Percentiles rank a stretch among this genome's conserved stretches.
phyloP scores from a whole-genome alignment of 495 filamentous ascomycete species.

The Tuber borchii region DNA sequence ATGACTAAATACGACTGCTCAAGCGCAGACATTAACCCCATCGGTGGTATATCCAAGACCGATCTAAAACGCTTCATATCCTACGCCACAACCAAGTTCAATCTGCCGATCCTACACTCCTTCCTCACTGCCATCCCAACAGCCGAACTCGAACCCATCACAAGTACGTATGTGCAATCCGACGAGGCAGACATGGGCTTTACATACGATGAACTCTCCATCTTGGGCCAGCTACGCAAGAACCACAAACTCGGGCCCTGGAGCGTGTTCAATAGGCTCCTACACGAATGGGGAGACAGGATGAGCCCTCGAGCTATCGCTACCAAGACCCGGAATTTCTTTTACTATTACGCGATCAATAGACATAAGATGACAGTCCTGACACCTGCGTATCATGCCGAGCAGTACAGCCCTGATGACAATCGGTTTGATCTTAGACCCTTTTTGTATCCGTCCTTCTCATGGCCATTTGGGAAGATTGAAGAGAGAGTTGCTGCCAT shows the following conservation, averaged over 20 bases:
- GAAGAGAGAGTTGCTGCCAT: constrained; percentile 43
- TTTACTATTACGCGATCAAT: constrained; percentile 56
- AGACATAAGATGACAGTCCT: constrained; percentile 63
- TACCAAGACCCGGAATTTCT: constrained; percentile 55
- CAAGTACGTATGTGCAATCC: constrained; percentile 56
- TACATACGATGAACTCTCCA: constrained; percentile 53
- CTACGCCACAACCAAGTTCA: constrained; percentile 57
- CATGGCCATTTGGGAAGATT: constrained; percentile 53
- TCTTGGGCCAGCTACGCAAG: constrained; percentile 55
- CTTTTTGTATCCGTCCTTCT: constrained; percentile 54
- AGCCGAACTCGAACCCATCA: constrained; percentile 78
- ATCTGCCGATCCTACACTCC: constrained; percentile 62
- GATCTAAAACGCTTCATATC: constrained; percentile 74
- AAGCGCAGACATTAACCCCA: constrained; percentile 60
- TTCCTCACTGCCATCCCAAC: constrained; percentile 74
- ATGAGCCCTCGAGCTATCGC: constrained; percentile 44
- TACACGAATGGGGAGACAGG: constrained; percentile 62
- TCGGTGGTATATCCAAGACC: constrained; percentile 63
- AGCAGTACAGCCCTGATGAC: constrained; percentile 58
- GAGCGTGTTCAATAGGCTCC: constrained; percentile 61
- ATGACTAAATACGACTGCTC: constrained; percentile 65
- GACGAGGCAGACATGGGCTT: constrained; percentile 76
- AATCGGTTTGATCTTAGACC: constrained; percentile 63
- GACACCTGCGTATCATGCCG: constrained; percentile 56
- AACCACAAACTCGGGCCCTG: constrained; percentile 66